A percentile compares a stretch with the other conserved stretches of the same genome.
These are phyloP conservation scores for Fusarium vanettenii DNA, from an alignment of 2,329 filamentous ascomycete genomes.

Conservation along the genomic window DNA sequence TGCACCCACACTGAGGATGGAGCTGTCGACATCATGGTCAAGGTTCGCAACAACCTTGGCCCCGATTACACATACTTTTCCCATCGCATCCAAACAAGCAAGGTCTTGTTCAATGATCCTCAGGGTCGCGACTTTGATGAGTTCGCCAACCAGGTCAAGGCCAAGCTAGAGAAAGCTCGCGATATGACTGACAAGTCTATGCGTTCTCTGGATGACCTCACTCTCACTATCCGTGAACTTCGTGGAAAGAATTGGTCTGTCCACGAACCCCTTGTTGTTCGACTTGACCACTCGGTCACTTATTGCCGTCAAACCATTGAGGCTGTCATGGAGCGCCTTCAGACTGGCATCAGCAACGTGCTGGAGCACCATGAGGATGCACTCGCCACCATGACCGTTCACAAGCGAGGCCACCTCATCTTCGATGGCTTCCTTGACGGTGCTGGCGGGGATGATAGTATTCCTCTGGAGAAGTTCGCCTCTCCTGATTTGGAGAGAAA, in stretches of 20 bases:
- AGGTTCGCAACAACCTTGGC: slow-evolving; percentile 62
- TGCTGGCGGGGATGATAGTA: slow-evolving; percentile 48
- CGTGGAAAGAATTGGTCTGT: slow-evolving; percentile 59
- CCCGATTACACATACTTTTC: slow-evolving; percentile 59
- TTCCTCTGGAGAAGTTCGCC: slow-evolving; percentile 46
- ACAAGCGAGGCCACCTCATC: slow-evolving; percentile 65
- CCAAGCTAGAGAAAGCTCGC: slow-evolving; percentile 51
- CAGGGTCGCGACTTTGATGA: slow-evolving; percentile 56
- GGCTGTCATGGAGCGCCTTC: slow-evolving; percentile 62
- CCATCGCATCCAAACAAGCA: slow-evolving; percentile 55
- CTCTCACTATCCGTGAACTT: slow-evolving; percentile 60
- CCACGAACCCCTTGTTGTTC: slow-evolving; percentile 59
- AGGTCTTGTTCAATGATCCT: slow-evolving; percentile 58
- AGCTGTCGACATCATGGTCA: slow-evolving; percentile 59
- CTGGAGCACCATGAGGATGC: slow-evolving; percentile 60
- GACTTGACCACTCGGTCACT: slow-evolving; percentile 54
- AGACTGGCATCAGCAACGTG: slow-evolving; percentile 62
- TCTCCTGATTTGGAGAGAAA: slow-evolving; percentile 52
- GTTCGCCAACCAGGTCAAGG: slow-evolving; percentile 56
- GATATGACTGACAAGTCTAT: slow-evolving; percentile 56
- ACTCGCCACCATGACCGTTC: slow-evolving; percentile 57
- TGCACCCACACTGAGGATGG: slow-evolving; percentile 57
- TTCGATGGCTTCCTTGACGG: slow-evolving; percentile 45
- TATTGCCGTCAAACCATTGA: slow-evolving; percentile 59
- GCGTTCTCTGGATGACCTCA: slow-evolving; percentile 58